These are phyloP conservation scores for Cokeromyces recurvatus DNA, from an alignment of 371 early-diverging fungal genomes.

Conservation along the genomic window DNA sequence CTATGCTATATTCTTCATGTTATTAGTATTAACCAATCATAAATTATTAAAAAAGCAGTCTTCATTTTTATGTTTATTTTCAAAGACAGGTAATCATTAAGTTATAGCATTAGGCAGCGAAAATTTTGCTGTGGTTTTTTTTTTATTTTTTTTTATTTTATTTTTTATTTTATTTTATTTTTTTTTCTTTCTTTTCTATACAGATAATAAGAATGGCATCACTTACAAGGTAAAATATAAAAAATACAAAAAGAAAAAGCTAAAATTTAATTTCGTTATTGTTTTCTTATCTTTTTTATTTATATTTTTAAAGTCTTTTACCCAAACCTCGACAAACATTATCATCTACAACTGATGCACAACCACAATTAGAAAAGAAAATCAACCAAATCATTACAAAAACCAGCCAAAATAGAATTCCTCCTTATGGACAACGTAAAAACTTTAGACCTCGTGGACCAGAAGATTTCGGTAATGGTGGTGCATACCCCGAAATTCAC, in stretches of 20 bases:
- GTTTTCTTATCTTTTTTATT: neutral
- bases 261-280: neutral
- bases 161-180: too few species aligned
- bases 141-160: too few species aligned
- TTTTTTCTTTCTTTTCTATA: too few species aligned
- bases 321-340: conserved; percentile 42
- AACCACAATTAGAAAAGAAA: conserved; percentile 33
- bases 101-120: too few species aligned
- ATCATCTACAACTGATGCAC: conserved; percentile 18
- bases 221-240: conserved; percentile 21
- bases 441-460: conserved; percentile 77
- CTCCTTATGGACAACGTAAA: conserved; percentile 80
- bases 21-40: too few species aligned
- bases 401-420: conserved; percentile 44
- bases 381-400: conserved; percentile 34
- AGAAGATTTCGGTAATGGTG: conserved; percentile 94
- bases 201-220: too few species aligned
- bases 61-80: too few species aligned
- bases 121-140: too few species aligned
- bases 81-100: too few species aligned
- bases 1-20: too few species aligned
- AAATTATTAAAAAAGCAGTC: too few species aligned
- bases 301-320: conserved; percentile 20
- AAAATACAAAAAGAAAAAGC: neutral
- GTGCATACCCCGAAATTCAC: conserved; percentile 93